Base-by-base conservation (phyloP, 805 yeast genomes). In the Zygoascus bituminiphila region DNA sequence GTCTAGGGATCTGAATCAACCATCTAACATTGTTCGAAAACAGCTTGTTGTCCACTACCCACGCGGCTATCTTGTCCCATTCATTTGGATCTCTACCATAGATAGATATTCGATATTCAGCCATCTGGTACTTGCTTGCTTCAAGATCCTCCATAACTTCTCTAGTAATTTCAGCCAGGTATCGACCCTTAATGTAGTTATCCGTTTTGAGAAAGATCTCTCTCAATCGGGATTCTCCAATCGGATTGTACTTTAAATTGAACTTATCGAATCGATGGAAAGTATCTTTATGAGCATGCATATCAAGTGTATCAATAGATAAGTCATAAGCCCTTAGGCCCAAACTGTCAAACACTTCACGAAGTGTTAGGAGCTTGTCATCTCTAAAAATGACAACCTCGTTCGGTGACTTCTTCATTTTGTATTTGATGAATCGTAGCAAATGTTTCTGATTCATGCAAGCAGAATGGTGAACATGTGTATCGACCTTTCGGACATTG, bases 241-340 rank as follows among this genome's bases (percentile, higher is more conserved):
- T 84, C 19, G 99, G 99, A 63, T 93, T 93, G 70, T 93, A 93
- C 65, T 93, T 94, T 69, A 93, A 74, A 65, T 93, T 93, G 75
- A 93, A 93, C 68, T 93, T 93, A 68, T 93, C 99, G 62, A 93
- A 93, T 59, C 99, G 77, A 67, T 93, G 99, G 76, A 93, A 93
- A 0, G 98, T 85, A 61, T 93, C 99, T 55, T 89, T 85, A 66
- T 93, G 98, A 4, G 99, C 99, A 67, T 93, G 99, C 99, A 93
- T 93, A 67, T 93, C 99, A 56, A 93, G 75, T 1, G 98, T 94
- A 61, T 93, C 99, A 59, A 93, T 93, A 50, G 95, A 84, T 51
- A 93, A 73, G 63, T 93, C 98, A 63, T 94, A 93, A 1, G 97
- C 98, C 0, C 96, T 83, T 51, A 93, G 75, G 48, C 87, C 82